These are phyloP conservation scores for Echria macrotheca DNA, from an alignment of 495 filamentous ascomycete genomes.

Conservation along the genomic window DNA sequence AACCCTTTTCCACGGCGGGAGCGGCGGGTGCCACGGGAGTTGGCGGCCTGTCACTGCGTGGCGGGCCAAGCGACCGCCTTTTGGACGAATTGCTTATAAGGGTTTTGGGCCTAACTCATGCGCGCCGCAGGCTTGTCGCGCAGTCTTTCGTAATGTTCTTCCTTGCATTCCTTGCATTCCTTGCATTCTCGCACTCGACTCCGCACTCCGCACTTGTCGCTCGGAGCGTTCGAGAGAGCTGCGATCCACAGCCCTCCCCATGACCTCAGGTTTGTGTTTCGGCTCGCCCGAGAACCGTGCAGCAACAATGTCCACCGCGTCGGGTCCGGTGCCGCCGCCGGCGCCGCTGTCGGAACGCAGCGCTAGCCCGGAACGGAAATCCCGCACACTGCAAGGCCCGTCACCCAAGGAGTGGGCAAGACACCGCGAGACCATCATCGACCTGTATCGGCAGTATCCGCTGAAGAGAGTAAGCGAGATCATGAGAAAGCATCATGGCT, in stretches of 20 bases:
- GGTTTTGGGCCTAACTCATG: slow-evolving; percentile 9
- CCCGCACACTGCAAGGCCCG: slow-evolving; percentile 29
- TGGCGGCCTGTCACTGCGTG: background rate
- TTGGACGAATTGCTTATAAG: slow-evolving; percentile 14
- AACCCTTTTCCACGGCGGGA: background rate
- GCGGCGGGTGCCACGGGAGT: background rate
- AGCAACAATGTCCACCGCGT: slow-evolving; percentile 21
- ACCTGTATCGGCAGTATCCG: slow-evolving; percentile 27
- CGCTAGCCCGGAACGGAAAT: slow-evolving; percentile 17
- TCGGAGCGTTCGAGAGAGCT: background rate
- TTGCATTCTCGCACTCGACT: background rate
- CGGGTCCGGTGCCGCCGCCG: slow-evolving; percentile 9
- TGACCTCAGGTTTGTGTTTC: too few relatives aligned
- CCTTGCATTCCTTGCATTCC: slow-evolving; percentile 7
- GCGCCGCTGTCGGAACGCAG: slow-evolving; percentile 8
- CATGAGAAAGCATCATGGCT: slow-evolving; percentile 28
- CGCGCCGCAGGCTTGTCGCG: slow-evolving; percentile 6
- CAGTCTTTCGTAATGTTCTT: slow-evolving; percentile 12
- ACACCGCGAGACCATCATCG: slow-evolving; percentile 29
- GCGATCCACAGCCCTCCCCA: slow-evolving; percentile 7
- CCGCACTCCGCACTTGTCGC: background rate
- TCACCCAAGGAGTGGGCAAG: slow-evolving; percentile 27
- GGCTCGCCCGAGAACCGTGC: slow-evolving; percentile 28
- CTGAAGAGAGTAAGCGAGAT: slow-evolving; percentile 29
- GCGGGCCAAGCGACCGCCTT: slow-evolving; percentile 1